phyloP scores from a whole-genome alignment of 192 early-diverging fungal genomes.

The Powellomyces hirtus region DNA sequence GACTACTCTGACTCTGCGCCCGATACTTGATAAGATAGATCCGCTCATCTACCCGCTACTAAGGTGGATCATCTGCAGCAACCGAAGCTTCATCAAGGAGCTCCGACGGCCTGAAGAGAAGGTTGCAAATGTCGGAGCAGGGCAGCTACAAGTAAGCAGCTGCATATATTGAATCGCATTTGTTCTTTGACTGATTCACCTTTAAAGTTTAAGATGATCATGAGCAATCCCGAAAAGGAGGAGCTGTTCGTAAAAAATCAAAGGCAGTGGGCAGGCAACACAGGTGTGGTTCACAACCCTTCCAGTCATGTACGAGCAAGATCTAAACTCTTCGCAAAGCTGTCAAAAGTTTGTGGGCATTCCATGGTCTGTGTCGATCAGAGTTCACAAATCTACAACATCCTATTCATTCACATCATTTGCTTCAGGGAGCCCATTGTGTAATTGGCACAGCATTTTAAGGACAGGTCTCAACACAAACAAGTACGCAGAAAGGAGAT shows the following conservation, averaged over 20 bases:
- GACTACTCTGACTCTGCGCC: constrained; percentile 20
- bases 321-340: not conserved
- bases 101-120: constrained; percentile 15
- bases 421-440: constrained; percentile 25
- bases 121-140: constrained; percentile 27
- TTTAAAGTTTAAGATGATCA: constrained; percentile 45
- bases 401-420: not conserved
- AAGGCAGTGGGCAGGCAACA: not conserved
- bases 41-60: constrained; percentile 44
- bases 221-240: constrained; percentile 47
- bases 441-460: constrained; percentile 49
- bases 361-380: constrained; percentile 27
- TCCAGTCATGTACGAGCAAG: no score
- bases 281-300: not conserved
- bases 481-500: constrained; percentile 6
- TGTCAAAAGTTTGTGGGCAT: constrained; percentile 30
- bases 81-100: constrained; percentile 40
- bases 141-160: constrained; percentile 35
- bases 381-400: constrained; percentile 5
- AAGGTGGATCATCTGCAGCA: constrained; percentile 47
- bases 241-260: constrained; percentile 33
- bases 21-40: constrained; percentile 35
- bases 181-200: no score
- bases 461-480: constrained; percentile 39
- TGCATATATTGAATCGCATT: not conserved